Evolutionary conservation across 331 rosid genomes (phyloP).

Genomic region (Telfairia occidentalis): DNA sequence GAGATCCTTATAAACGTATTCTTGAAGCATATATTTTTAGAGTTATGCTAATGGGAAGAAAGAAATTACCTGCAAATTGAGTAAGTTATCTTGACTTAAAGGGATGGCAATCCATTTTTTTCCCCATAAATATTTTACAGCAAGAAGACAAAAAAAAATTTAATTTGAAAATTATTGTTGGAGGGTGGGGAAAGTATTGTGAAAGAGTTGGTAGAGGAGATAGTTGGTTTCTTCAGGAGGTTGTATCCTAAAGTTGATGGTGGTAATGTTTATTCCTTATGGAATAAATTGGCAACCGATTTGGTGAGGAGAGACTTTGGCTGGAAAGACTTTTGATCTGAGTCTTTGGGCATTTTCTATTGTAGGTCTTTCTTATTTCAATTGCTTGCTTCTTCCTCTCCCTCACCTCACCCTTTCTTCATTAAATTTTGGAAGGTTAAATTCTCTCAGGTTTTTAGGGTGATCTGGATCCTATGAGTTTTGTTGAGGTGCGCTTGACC

Average conservation of each 20-base stretch:
- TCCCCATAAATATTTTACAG: neutral
- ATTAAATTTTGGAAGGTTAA: neutral
- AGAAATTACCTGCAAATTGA: neutral
- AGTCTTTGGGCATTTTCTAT: neutral
- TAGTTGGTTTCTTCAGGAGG: neutral
- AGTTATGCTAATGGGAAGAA: neutral
- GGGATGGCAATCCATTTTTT: neutral
- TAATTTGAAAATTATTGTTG: neutral
- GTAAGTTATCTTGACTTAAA: neutral
- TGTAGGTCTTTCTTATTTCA: neutral
- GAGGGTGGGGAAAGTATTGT: neutral
- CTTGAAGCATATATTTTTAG: neutral
- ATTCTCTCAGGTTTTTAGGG: too few relatives aligned
- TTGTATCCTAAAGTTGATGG: neutral
- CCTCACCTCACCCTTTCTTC: neutral
- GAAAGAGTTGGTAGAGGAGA: neutral
- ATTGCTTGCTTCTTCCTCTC: neutral
- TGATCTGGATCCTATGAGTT: too few relatives aligned
- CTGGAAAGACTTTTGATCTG: neutral
- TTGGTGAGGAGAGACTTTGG: neutral
- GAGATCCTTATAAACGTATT: neutral
- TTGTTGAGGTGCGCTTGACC: too few relatives aligned
- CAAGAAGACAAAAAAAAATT: neutral
- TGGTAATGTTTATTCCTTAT: neutral
- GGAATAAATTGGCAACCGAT: neutral